Percentiles rank a stretch among this genome's conserved stretches.
These are phyloP conservation scores for Moricandia arvensis DNA, from an alignment of 345 rosid genomes.

Conservation along the genomic window DNA sequence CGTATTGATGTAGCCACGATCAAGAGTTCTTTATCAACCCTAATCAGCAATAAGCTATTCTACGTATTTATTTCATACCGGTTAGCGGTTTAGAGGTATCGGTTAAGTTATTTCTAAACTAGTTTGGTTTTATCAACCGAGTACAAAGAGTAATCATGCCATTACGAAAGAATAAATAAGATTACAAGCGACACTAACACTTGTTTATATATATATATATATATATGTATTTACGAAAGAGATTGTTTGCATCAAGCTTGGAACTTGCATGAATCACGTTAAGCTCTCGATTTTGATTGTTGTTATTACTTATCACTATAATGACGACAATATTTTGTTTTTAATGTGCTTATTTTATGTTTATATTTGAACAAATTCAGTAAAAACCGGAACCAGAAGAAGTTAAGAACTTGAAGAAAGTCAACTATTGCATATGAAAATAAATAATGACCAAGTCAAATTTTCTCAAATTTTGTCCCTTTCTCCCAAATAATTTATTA, in stretches of 20 bases:
- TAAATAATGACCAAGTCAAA: background rate
- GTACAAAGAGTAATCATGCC: background rate
- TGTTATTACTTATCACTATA: background rate
- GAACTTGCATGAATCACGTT: background rate
- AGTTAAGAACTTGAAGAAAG: background rate
- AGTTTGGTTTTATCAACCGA: background rate
- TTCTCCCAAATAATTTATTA: background rate
- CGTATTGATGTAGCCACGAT: conserved; percentile 1
- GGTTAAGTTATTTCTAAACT: background rate
- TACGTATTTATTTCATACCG: background rate
- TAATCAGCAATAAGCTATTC: background rate
- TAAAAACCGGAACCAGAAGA: background rate
- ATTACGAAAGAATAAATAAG: background rate
- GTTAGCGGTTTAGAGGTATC: background rate
- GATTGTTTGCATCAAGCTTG: background rate
- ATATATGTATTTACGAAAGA: background rate
- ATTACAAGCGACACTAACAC: background rate
- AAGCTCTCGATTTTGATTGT: background rate
- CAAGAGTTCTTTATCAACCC: background rate
- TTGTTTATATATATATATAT: too few species aligned
- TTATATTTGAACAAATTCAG: background rate
- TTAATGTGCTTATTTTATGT: background rate
- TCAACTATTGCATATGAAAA: background rate
- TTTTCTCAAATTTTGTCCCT: background rate
- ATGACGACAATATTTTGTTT: background rate